These are phyloP conservation scores for Boletus semigastroideus DNA, from an alignment of 1,284 basidiomycete species.

Conservation along the genomic window DNA sequence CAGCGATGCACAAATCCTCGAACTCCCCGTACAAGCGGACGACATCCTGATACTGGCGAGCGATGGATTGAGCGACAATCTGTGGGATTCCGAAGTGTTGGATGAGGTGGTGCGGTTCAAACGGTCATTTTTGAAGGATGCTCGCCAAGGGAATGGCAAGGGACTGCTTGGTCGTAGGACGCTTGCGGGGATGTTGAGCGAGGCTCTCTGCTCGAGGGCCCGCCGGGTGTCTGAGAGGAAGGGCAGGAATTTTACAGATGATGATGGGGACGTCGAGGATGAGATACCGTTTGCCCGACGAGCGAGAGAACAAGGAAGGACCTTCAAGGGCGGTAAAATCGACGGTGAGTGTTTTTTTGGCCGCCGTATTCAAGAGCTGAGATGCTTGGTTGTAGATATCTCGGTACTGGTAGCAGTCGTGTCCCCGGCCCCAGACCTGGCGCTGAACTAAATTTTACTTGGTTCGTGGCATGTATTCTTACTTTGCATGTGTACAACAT, in stretches of 20 bases:
- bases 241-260: constrained; percentile 16
- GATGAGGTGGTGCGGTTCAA: constrained; percentile 82
- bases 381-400: constrained; percentile 51
- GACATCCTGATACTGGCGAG: constrained; percentile 90
- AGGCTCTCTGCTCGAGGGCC: constrained; percentile 71
- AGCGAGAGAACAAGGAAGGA: constrained; percentile 60
- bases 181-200: constrained; percentile 64
- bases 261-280: constrained; percentile 36
- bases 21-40: constrained; percentile 77
- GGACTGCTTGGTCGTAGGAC: constrained; percentile 50
- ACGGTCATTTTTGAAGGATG: constrained; percentile 37
- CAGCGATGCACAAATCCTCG: constrained; percentile 71
- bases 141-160: constrained; percentile 13
- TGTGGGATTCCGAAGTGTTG: constrained; percentile 94
- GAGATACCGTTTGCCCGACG: constrained; percentile 71
- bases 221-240: constrained; percentile 55
- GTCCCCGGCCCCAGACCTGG: constrained; percentile 41
- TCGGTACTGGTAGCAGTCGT: constrained; percentile 64
- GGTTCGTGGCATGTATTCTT: constrained; percentile 9
- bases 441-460: constrained; percentile 6
- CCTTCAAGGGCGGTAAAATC: constrained; percentile 70
- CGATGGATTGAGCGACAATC: constrained; percentile 91
- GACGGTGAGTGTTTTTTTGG: constrained; percentile 54
- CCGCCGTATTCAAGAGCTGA: constrained; percentile 3
- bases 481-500: constrained; percentile 24